Percentiles rank a stretch among this genome's conserved stretches.
These are phyloP conservation scores for Seminavis robusta DNA, from an alignment of 108 stramenopile species.

Conservation along the genomic window DNA sequence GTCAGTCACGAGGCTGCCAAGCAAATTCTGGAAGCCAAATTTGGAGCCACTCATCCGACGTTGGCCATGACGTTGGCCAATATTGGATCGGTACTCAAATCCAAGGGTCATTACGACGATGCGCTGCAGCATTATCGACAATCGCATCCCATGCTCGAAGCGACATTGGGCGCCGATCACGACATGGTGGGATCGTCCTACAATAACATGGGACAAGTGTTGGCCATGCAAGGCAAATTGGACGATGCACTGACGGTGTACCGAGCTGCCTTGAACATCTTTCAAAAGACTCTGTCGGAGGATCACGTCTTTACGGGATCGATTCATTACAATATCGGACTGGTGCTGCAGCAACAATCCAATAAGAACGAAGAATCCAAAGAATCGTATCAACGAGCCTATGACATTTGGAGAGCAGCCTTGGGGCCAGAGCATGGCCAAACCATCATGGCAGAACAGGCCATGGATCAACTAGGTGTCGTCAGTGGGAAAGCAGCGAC, in stretches of 20 bases:
- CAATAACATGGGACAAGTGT: slow-evolving; percentile 24
- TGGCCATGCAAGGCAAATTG: slow-evolving; percentile 4
- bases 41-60: slow-evolving; percentile 15
- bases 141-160: slow-evolving; percentile 15
- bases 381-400: slow-evolving; percentile 14
- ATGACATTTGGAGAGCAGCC: slow-evolving; percentile 6
- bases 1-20: slow-evolving; percentile 6
- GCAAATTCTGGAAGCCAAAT: slow-evolving; percentile 4
- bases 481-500: too few species aligned
- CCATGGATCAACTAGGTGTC: slow-evolving; percentile 5
- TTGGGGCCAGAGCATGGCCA: slow-evolving; percentile 18
- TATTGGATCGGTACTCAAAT: slow-evolving; percentile 17
- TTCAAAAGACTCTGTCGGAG: slow-evolving; percentile 8
- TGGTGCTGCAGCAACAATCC: slow-evolving; percentile 10
- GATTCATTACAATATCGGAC: slow-evolving; percentile 20
- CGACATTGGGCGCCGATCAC: slow-evolving; percentile 8
- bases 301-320: slow-evolving; percentile 22
- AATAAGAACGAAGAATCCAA: not conserved
- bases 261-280: slow-evolving; percentile 9
- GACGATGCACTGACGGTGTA: slow-evolving; percentile 19
- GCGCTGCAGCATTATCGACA: slow-evolving; percentile 13
- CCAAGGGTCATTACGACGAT: slow-evolving; percentile 9
- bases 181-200: slow-evolving; percentile 16
- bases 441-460: slow-evolving; percentile 5
- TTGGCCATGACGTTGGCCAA: slow-evolving; percentile 18